Base-by-base conservation (phyloP, 148 eudicot genomes). In the Selenicereus undatus region DNA sequence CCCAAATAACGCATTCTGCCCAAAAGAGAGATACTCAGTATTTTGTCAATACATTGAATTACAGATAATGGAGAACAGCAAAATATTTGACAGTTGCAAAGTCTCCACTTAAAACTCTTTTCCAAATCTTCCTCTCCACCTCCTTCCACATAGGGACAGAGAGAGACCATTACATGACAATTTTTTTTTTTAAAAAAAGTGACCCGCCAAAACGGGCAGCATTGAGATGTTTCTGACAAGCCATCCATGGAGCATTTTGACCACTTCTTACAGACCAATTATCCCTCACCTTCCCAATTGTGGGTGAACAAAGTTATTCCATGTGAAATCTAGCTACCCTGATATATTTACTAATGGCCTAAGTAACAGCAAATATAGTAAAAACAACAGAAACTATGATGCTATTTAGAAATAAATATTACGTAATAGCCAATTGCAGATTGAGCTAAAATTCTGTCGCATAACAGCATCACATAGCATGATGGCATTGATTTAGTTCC, bases 1-100 rank as follows among this genome's bases (percentile, higher is more conserved):
- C 74, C 91, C 94, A 68, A 96, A 88, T 86, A 96, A 86, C 42
- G 86, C 83, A 76, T 86, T 87, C 99, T 96, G 97, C 78, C 5
- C 12, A 80, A 76, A 79, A 74, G 42, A 71, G 39, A 71, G 22
- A 69, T 30, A 35, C 1, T 4, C 65, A 52, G 70, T 45, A 65
- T 11, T 11, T 32, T 73, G 52, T 48, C 52, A 48, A 12, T 17
- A 75, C 22, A 52, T 18, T 75, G 64, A 29, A 45, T 14, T 10
- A 0, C 43, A 75, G 78, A 35, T 27, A 51, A 29, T 27, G 29
- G 32, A 75, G 29, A 54, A 62, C n/a, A 7, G 65, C 6, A 56
- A 20, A 56, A 17, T 56, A 14, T 56, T 14, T 16, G 3, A 56
- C 62, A 56, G 52, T 16, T 20, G 3, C 22, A 56, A 18, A 56